Evolutionary conservation across 129 eudicot genomes (phyloP), one percentile per base, ranked within the genome.

Genomic region (Tanacetum coccineum): DNA sequence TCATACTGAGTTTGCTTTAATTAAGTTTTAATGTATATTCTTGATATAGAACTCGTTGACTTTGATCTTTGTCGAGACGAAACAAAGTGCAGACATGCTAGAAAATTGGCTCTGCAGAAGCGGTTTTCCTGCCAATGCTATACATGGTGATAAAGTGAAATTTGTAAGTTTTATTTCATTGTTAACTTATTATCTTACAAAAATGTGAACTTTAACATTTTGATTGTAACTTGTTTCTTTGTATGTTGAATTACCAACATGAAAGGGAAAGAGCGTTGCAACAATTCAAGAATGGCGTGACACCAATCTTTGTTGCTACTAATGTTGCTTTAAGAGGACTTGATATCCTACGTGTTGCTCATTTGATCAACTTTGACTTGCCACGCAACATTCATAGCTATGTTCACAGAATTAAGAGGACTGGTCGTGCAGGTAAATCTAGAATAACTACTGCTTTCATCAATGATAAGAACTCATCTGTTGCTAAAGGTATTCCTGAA

Each of bases 141-240:
- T 89, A 6, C 96, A 89, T 70, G 96, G 94, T 2, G 96, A 83
- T 59, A 89, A 83, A 86, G 84, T 86, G 36, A 94, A 89, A 56
- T 30, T 20, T 80, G 96, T 89, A 36, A 74, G 90, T 52, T 8
- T 10, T 22, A 22, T 22, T 0, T 22, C 25, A 22, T n/a, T n/a
- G n/a, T n/a, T n/a, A n/a, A n/a, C n/a, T n/a, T n/a, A n/a, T n/a
- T n/a, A n/a, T n/a, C n/a, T n/a, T n/a, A n/a, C n/a, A n/a, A n/a
- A n/a, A n/a, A n/a, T n/a, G n/a, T n/a, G n/a, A n/a, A n/a, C n/a
- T n/a, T n/a, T n/a, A n/a, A n/a, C n/a, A n/a, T n/a, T n/a, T n/a
- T n/a, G n/a, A n/a, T n/a, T n/a, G n/a, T n/a, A n/a, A 22, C 25
- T 22, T 22, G 25, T 22, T 48, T 71, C 10, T 50, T 32, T 13